Evolutionary conservation across 805 yeast genomes (phyloP), one percentile per base, ranked within the genome.

Genomic region (Sugiyamaella smithiae): DNA sequence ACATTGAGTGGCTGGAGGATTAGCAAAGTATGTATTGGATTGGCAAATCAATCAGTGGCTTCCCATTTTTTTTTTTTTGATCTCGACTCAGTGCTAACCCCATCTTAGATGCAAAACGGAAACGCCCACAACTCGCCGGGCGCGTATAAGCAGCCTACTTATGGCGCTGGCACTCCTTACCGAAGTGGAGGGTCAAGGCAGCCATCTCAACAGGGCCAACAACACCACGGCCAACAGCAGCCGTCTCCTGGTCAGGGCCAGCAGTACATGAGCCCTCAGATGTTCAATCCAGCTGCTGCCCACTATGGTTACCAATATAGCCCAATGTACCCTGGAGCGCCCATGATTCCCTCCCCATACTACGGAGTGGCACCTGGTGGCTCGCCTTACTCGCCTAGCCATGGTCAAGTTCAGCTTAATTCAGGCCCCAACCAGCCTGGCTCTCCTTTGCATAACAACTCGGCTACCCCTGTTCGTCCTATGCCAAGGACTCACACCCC

Each of bases 401-500:
- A 35, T 16, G 38, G 38, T 3, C 22, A 14, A 4, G 38, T 19
- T 12, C 29, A 26, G 7, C 9, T 11, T 26, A 11, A 7, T 26
- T 26, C 29, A 8, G 38, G 22, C 22, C 22, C 11, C 19, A 3
- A 14, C 22, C 20, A 16, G 19, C 38, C 38, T 14, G 38, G 38
- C 20, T 35, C 38, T 19, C 38, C 38, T 35, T 35, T 35, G 38
- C 38, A 35, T 35, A 19, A 14, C 20, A 19, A 19, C 20, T 19
- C 20, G 22, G 22, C 38, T 12, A 19, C 22, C 5, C 22, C 38
- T 35, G 22, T 35, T 12, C 38, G 38, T 19, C 22, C 16, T 14
- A 4, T 35, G 38, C 38, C 38, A 12, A 16, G 38, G 20, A 35
- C 38, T 12, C 59, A 51, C 32, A 49, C 60, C 20, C 56, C 60